Evolutionary conservation across 257 asterid genomes (phyloP).

Genomic region (Nicotiana tabacum): DNA sequence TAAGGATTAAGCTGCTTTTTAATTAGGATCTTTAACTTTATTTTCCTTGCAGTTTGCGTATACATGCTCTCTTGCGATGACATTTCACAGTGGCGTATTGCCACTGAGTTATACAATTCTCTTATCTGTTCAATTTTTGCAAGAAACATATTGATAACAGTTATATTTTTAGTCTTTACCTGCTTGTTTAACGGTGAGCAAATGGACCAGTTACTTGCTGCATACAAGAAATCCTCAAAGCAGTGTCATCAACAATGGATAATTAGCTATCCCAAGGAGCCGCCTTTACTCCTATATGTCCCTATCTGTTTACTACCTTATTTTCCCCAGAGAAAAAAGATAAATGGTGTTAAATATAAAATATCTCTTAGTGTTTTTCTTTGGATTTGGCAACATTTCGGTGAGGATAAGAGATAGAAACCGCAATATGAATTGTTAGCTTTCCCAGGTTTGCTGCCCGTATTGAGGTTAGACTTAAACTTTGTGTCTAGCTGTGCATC

Average conservation of each 20-base stretch:
- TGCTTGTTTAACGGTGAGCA: slow-evolving; percentile 8
- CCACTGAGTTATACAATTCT: not conserved
- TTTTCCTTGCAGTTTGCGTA: not conserved
- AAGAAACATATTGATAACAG: not conserved
- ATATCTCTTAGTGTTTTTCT: not conserved
- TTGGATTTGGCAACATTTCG: slow-evolving; percentile 15
- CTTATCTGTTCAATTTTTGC: not conserved
- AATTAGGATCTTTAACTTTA: not conserved
- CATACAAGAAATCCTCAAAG: slow-evolving; percentile 13
- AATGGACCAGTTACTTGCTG: slow-evolving; percentile 75
- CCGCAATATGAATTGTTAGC: slow-evolving; percentile 73
- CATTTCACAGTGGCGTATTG: not conserved
- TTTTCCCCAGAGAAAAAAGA: not conserved
- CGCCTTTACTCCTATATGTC: slow-evolving; percentile 27
- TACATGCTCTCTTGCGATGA: not conserved
- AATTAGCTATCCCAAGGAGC: too few species aligned
- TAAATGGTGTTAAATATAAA: not conserved
- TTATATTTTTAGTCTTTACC: not conserved
- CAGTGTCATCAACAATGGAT: too few species aligned
- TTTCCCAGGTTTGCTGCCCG: not conserved
- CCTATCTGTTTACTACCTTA: not conserved
- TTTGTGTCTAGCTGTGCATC: not conserved
- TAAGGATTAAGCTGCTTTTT: not conserved
- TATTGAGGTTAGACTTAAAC: not conserved
- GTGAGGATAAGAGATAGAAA: slow-evolving; percentile 81